Conservation (phyloP, 176 grass and related monocot species). For the Aechmea fasciata region DNA sequence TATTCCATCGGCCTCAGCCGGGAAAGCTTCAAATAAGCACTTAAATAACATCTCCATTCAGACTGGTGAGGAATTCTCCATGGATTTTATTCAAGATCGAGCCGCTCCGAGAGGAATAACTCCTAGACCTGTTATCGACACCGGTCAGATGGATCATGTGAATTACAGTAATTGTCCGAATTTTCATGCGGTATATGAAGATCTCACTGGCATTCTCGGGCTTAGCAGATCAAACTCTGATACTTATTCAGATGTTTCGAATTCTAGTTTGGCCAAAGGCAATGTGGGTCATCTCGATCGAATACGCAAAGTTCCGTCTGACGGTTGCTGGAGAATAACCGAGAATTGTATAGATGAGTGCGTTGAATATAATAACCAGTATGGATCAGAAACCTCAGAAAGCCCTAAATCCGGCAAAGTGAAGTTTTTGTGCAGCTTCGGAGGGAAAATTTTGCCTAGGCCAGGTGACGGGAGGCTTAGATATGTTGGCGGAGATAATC, state of each 20-base stretch:
- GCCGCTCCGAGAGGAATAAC: neutral
- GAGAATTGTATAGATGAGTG: constrained; percentile 30
- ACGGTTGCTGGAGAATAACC: constrained; percentile 25
- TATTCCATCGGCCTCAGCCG: too few relatives aligned
- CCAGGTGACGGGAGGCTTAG: constrained; percentile 83
- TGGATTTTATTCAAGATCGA: constrained; percentile 18
- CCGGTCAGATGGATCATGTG: neutral
- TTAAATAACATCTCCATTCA: constrained; percentile 1
- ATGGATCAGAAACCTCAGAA: constrained; percentile 17
- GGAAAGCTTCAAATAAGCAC: neutral
- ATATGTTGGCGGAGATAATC: constrained; percentile 78
- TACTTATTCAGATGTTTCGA: constrained; percentile 28
- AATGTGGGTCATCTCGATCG: neutral
- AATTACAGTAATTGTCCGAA: constrained; percentile 15
- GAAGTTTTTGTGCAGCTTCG: constrained; percentile 97
- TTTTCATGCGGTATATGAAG: constrained; percentile 28
- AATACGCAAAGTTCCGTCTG: constrained; percentile 8
- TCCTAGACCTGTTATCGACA: neutral
- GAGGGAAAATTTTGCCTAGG: constrained; percentile 80
- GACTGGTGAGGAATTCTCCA: constrained; percentile 7
- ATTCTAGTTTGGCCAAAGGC: constrained; percentile 27
- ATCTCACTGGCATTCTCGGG: constrained; percentile 39
- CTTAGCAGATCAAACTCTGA: constrained; percentile 35
- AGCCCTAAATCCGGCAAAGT: constrained; percentile 52
- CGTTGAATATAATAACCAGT: constrained; percentile 30